A percentile compares a stretch with the other conserved stretches of the same genome.
Conservation (phyloP, 805 yeast genomes). For the Myxozyma neglecta region DNA sequence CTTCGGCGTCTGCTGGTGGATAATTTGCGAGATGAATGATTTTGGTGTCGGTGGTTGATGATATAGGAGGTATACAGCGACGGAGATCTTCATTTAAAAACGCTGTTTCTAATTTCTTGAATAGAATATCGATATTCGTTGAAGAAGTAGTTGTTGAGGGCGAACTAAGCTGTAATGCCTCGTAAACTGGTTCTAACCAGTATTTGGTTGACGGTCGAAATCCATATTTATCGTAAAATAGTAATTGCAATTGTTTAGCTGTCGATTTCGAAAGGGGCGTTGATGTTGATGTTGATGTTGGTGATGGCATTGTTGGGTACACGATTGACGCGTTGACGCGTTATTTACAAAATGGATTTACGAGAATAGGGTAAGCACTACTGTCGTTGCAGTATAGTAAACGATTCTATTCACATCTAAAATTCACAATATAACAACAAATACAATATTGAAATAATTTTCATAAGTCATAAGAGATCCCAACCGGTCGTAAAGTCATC, state of each 20-base stretch:
- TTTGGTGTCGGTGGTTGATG: not conserved
- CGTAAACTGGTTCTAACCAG: slow-evolving; percentile 13
- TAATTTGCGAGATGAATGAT: not conserved
- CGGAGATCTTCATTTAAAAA: slow-evolving; percentile 14
- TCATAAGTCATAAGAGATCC: no score
- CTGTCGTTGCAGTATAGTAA: no score
- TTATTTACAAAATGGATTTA: no score
- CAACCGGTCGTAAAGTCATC: no score
- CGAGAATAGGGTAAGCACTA: no score
- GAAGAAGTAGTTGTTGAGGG: not conserved
- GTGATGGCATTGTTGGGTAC: not conserved
- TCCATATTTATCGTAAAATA: slow-evolving; percentile 13
- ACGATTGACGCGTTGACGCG: no score
- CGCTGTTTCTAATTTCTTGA: slow-evolving; percentile 3
- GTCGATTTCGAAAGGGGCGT: not conserved
- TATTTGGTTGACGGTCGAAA: slow-evolving; percentile 1
- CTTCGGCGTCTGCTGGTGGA: not conserved
- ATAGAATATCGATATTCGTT: not conserved
- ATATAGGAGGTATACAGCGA: slow-evolving; percentile 8
- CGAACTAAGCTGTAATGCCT: not conserved
- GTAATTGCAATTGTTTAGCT: not conserved
- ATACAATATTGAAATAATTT: no score
- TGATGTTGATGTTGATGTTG: not conserved
- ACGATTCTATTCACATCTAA: no score
- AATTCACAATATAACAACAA: no score